Evolutionary conservation across 129 eudicot genomes (phyloP).

Genomic region (Gnaphalium uliginosum): DNA sequence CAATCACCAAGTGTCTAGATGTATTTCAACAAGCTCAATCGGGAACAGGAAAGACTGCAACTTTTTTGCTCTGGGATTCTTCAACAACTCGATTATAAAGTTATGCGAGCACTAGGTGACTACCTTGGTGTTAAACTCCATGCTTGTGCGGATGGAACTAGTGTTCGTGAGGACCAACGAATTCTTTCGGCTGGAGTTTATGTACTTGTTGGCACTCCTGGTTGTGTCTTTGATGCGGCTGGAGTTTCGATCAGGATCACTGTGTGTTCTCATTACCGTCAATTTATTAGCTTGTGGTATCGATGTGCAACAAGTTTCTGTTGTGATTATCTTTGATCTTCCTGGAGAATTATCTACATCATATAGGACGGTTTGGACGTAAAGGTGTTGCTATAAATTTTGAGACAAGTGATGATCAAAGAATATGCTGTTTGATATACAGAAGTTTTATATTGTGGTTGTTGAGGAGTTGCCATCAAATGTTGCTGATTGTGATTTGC

Average conservation of each 20-base stretch:
- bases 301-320: constrained; percentile 52
- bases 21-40: constrained; percentile 59
- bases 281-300: constrained; percentile 48
- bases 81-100: constrained; percentile 55
- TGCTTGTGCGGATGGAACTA: constrained; percentile 63
- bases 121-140: constrained; percentile 61
- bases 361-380: constrained; percentile 51
- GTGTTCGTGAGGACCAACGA: constrained; percentile 55
- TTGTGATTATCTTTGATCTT: constrained; percentile 46
- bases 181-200: constrained; percentile 50
- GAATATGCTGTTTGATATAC: no score
- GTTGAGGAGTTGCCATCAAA: constrained; percentile 51
- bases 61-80: constrained; percentile 58
- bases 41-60: constrained; percentile 58
- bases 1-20: no score
- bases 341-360: constrained; percentile 49
- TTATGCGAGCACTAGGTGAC: constrained; percentile 57
- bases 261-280: constrained; percentile 45
- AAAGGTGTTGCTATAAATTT: constrained; percentile 51
- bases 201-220: constrained; percentile 56
- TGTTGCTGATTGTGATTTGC: constrained; percentile 30
- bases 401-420: constrained; percentile 40
- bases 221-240: constrained; percentile 59
- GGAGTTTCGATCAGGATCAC: constrained; percentile 51
- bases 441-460: no score